Percentiles rank a stretch among this genome's conserved stretches.
Evolutionary conservation across 257 asterid genomes (phyloP).

Genomic region (Solanum megistacrolobum): DNA sequence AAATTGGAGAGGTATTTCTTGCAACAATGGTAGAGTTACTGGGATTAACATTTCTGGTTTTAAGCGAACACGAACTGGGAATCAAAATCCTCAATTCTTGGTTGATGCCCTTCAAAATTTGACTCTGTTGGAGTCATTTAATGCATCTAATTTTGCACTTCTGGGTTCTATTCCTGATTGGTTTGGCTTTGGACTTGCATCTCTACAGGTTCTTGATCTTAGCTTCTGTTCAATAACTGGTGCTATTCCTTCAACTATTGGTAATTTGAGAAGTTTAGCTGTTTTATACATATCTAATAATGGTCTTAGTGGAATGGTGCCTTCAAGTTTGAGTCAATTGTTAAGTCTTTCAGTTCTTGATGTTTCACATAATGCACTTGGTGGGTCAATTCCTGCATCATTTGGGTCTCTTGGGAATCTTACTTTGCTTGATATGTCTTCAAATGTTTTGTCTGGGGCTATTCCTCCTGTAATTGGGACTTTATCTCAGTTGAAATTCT

Average conservation of each 20-base stretch:
- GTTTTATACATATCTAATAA: constrained; percentile 53
- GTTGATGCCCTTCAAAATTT: constrained; percentile 70
- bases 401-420: constrained; percentile 42
- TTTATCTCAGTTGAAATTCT: constrained; percentile 34
- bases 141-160: constrained; percentile 62
- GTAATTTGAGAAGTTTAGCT: constrained; percentile 60
- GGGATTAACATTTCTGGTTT: constrained; percentile 79
- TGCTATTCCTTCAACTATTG: constrained; percentile 50
- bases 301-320: constrained; percentile 47
- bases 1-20: constrained; percentile 58
- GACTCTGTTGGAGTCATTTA: constrained; percentile 49
- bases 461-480: constrained; percentile 58
- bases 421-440: constrained; percentile 47
- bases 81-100: constrained; percentile 61
- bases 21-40: constrained; percentile 55
- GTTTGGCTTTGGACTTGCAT: constrained; percentile 48
- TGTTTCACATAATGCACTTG: constrained; percentile 51
- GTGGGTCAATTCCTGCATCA: constrained; percentile 41
- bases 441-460: constrained; percentile 50
- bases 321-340: constrained; percentile 58
- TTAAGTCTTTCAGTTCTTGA: constrained; percentile 45
- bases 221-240: constrained; percentile 61
- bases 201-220: constrained; percentile 81
- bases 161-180: constrained; percentile 67
- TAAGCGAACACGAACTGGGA: constrained; percentile 58